Base-by-base conservation (phyloP, 1,284 basidiomycete genomes). In the Neolentinus lepideus region DNA sequence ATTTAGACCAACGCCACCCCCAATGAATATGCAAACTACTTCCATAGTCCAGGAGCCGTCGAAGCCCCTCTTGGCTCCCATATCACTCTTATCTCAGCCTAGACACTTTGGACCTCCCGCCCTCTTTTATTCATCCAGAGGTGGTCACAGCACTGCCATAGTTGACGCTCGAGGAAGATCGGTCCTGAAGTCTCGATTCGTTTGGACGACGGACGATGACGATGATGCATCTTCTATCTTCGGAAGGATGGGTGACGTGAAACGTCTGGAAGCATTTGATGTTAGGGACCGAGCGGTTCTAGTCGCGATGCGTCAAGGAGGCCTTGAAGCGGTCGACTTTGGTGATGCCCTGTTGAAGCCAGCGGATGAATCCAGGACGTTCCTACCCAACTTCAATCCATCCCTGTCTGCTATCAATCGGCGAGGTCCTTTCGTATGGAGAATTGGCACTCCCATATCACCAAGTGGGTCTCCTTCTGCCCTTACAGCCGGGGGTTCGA, bases 51-150 rank as follows among this genome's bases (percentile, higher is more conserved):
- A 54, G 66, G 76, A 63, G 52, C 60, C 70, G 21, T 74, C 80
- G 35, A 84, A 81, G 58, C 84, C 86, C 1, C 70, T 92, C 0
- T 75, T 94, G 27, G 71, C 75, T 16, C 91, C 91, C 0, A 84
- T 91, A 56, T 92, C 90, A 19, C 75, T 94, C 2, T 75, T 94
- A n/a, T 69, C 84, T 14, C 90, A 93, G 62, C 85, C 91, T 2
- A 78, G 77, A 29, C 88, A 90, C 64, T 92, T 89, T 61, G 91
- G 91, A 0, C 91, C 90, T 21, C 91, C 91, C 1, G 88, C 91
- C 0, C 69, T 94, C 19, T 94, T 94, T 72, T 93, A 83, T 67
- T 92, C 90, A 21, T 88, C 90, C 19, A 83, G 90, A 26, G 91
- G 92, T 21, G 87, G 88, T 1, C 87, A 90, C 62, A 89, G 88